These are phyloP conservation scores for Cenchrus americanus DNA, from an alignment of 176 grass and related monocot species.

Conservation along the genomic window DNA sequence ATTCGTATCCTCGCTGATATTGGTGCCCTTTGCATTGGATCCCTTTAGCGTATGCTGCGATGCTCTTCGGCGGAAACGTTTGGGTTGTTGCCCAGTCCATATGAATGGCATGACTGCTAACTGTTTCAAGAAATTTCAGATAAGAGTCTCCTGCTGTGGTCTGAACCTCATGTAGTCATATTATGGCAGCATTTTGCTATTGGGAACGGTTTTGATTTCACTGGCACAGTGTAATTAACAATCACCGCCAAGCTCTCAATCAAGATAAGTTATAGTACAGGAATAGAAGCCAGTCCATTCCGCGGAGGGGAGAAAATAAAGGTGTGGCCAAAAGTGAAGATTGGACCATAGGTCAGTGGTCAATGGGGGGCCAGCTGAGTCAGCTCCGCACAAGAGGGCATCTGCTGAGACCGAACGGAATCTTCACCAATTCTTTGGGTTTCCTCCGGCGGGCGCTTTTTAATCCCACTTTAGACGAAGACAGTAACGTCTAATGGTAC, in stretches of 20 bases:
- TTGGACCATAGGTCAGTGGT: slow-evolving; percentile 22
- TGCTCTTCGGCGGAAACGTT: background rate
- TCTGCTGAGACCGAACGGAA: slow-evolving; percentile 5
- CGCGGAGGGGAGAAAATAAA: background rate
- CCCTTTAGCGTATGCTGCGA: background rate
- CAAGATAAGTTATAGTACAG: background rate
- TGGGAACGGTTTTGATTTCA: background rate
- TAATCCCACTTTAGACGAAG: background rate
- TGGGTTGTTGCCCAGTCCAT: too few species aligned
- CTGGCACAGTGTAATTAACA: background rate
- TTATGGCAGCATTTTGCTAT: background rate
- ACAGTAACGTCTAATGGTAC: background rate
- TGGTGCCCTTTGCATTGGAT: background rate
- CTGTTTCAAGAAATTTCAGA: background rate
- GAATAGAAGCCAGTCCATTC: background rate
- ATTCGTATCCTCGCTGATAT: background rate
- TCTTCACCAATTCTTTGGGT: background rate
- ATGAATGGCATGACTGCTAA: too few species aligned
- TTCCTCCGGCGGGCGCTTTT: background rate
- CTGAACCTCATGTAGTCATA: background rate
- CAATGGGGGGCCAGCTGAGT: slow-evolving; percentile 22
- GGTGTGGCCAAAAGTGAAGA: slow-evolving; percentile 33
- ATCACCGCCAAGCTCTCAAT: background rate
- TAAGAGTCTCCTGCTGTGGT: background rate
- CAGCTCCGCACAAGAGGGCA: slow-evolving; percentile 32